Conservation (phyloP, 106 monocot genomes). For the Apostasia shenzhenica region DNA sequence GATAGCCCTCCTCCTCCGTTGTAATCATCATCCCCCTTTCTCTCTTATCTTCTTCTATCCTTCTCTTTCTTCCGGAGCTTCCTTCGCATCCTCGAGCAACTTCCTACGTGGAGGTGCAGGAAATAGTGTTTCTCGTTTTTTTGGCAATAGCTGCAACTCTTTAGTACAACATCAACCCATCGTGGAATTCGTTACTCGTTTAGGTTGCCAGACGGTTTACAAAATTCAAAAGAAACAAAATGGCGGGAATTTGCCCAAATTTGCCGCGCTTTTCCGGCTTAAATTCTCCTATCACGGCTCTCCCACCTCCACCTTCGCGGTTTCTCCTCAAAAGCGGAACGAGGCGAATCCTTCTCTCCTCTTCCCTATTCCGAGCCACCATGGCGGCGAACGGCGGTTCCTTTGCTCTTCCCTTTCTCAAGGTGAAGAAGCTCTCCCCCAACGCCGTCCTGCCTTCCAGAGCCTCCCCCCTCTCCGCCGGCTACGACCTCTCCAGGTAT, state of each 20-base stretch:
- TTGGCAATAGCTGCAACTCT: not conserved
- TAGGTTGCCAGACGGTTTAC: too few species aligned
- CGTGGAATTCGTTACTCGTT: too few species aligned
- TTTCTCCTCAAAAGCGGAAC: too few species aligned
- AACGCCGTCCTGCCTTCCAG: constrained; percentile 58
- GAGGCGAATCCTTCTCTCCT: too few species aligned
- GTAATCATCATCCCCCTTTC: not conserved
- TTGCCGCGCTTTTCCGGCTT: not conserved
- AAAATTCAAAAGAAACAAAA: not conserved
- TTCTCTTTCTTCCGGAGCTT: not conserved
- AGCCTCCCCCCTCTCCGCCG: constrained; percentile 59
- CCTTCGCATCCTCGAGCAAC: not conserved
- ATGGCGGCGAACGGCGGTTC: too few species aligned
- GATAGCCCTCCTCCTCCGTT: not conserved
- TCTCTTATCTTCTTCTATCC: not conserved
- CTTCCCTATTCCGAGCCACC: too few species aligned
- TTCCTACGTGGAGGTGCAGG: constrained; percentile 1
- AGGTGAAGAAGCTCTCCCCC: constrained; percentile 60
- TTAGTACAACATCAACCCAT: not conserved
- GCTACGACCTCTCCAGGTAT: constrained; percentile 80
- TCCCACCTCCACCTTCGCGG: not conserved
- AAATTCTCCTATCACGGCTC: constrained; percentile 17
- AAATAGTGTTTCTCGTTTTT: constrained; percentile 18
- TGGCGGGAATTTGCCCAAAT: not conserved
- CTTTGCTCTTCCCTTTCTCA: constrained; percentile 21